Conservation (phyloP, 768 basidiomycete genomes). For the Crucibulum laeve region DNA sequence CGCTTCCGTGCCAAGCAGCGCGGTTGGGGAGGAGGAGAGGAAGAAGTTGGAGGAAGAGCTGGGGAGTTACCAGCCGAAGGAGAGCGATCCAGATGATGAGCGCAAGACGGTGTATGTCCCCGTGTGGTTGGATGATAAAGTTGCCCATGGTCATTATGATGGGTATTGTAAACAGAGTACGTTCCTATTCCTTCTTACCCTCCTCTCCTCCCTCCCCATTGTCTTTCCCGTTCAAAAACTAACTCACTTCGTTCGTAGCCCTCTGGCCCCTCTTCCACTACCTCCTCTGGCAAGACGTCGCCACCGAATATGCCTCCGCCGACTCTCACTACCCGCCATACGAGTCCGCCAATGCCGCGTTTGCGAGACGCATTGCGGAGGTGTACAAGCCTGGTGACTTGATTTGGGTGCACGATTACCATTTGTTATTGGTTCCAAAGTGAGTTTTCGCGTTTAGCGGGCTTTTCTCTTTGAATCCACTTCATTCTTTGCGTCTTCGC, state of each 20-base stretch:
- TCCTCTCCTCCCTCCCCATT: background rate
- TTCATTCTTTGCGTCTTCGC: background rate
- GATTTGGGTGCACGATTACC: conserved; percentile 95
- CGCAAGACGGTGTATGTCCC: conserved; percentile 75
- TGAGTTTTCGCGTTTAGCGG: conserved; percentile 12
- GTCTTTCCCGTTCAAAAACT: background rate
- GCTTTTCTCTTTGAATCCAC: background rate
- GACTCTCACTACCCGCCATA: conserved; percentile 82
- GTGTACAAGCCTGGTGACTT: conserved; percentile 88
- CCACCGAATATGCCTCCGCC: conserved; percentile 82
- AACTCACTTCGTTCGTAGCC: conserved; percentile 35
- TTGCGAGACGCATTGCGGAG: conserved; percentile 68
- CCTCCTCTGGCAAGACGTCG: conserved; percentile 95
- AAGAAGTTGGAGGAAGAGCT: conserved; percentile 64
- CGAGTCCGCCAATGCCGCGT: conserved; percentile 78
- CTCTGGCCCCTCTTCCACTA: conserved; percentile 99
- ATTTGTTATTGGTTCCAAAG: conserved; percentile 84
- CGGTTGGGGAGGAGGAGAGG: conserved; percentile 59
- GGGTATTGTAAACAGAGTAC: conserved; percentile 97
- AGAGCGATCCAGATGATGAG: conserved; percentile 49
- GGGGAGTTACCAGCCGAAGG: conserved; percentile 53
- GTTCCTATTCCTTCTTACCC: conserved; percentile 27
- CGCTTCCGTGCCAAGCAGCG: conserved; percentile 43
- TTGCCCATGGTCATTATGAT: conserved; percentile 93
- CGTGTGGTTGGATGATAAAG: conserved; percentile 86